phyloP scores from a whole-genome alignment of 768 basidiomycete genomes.

The Lactarius psammicola region DNA sequence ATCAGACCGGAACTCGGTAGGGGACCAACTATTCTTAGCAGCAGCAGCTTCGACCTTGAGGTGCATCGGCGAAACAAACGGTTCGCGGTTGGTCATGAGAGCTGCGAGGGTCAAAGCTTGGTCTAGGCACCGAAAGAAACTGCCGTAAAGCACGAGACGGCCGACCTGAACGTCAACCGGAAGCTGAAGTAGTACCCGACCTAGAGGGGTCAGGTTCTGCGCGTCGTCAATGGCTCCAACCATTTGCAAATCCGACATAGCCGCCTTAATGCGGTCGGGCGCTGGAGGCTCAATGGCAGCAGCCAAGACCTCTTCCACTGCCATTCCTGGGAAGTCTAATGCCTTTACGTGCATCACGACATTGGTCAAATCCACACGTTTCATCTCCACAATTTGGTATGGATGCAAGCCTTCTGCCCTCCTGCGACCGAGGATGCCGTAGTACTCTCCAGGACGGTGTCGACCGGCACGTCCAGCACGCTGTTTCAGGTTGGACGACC shows the following conservation, averaged over 20 bases:
- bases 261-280: conserved; percentile 68
- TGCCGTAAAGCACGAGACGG: conserved; percentile 83
- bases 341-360: conserved; percentile 98
- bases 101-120: conserved; percentile 88
- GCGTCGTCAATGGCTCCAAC: conserved; percentile 80
- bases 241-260: conserved; percentile 76
- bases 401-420: conserved; percentile 62
- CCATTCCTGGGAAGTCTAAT: conserved; percentile 80
- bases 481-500: conserved; percentile 86
- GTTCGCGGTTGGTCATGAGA: conserved; percentile 84
- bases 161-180: conserved; percentile 91
- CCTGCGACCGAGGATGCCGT: conserved; percentile 67
- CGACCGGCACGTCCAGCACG: conserved; percentile 91
- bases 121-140: conserved; percentile 91
- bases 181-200: conserved; percentile 81
- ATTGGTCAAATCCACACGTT: conserved; percentile 82
- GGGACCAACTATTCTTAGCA: conserved; percentile 76
- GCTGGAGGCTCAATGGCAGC: conserved; percentile 89
- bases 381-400: conserved; percentile 95
- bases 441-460: conserved; percentile 89
- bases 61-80: conserved; percentile 82
- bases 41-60: conserved; percentile 67
- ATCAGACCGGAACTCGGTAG: conserved; percentile 80
- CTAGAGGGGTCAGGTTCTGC: conserved; percentile 81
- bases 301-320: conserved; percentile 82